Percentiles rank a stretch among this genome's conserved stretches.
phyloP scores from a whole-genome alignment of 2,329 filamentous ascomycete genomes.

The Tetracladium maxilliforme region DNA sequence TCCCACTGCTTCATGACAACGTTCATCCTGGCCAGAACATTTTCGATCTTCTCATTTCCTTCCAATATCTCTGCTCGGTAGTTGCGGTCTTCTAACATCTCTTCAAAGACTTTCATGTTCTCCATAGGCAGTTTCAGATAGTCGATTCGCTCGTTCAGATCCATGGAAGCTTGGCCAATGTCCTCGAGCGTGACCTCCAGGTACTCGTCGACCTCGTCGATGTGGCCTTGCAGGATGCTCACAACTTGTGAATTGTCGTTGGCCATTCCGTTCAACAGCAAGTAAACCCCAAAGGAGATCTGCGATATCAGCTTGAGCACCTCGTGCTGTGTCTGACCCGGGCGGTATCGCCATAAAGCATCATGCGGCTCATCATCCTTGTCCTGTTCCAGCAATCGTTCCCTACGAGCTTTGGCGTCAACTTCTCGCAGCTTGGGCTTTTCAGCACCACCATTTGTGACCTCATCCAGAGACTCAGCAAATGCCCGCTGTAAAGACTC shows the following conservation, averaged over 20 bases:
- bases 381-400: conserved; percentile 50
- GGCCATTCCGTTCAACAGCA: conserved; percentile 71
- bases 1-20: conserved; percentile 62
- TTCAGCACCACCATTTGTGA: conserved; percentile 30
- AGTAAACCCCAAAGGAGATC: conserved; percentile 84
- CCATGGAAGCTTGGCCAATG: conserved; percentile 60
- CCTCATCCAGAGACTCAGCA: conserved; percentile 66
- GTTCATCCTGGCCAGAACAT: conserved; percentile 70
- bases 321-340: conserved; percentile 69
- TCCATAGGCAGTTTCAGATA: conserved; percentile 72
- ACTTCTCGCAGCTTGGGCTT: conserved; percentile 38
- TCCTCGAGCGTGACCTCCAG: conserved; percentile 78
- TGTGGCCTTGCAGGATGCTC: conserved; percentile 77
- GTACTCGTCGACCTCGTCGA: conserved; percentile 88
- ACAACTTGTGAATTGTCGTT: conserved; percentile 83
- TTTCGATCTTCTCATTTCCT: conserved; percentile 83
- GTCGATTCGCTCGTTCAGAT: conserved; percentile 67
- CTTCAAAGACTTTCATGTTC: conserved; percentile 70
- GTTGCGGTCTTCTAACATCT: conserved; percentile 70
- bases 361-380: conserved; percentile 58
- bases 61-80: conserved; percentile 74
- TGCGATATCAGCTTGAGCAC: conserved; percentile 83
- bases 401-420: conserved; percentile 47
- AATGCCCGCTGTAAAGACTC: conserved; percentile 67
- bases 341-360: conserved; percentile 60